Percentiles rank a stretch among this genome's conserved stretches.
These are phyloP conservation scores for Brettanomyces naardenensis DNA, from an alignment of 805 yeast species.

Conservation along the genomic window DNA sequence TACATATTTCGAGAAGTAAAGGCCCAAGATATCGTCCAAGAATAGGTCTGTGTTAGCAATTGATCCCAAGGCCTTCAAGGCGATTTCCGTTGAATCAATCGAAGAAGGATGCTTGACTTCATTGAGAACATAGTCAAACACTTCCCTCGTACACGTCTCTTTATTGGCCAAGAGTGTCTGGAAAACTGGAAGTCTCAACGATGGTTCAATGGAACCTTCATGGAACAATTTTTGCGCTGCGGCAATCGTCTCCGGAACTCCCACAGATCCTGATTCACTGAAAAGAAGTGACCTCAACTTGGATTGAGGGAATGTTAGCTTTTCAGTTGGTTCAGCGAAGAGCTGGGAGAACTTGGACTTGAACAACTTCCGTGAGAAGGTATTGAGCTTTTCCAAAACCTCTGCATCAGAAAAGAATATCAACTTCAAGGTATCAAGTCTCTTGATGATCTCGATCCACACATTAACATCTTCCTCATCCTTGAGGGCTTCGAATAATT, in stretches of 20 bases:
- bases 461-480: slow-evolving; percentile 36
- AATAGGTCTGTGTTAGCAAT: slow-evolving; percentile 27
- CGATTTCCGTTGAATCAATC: slow-evolving; percentile 52
- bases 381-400: slow-evolving; percentile 19
- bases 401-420: slow-evolving; percentile 31
- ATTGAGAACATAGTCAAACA: slow-evolving; percentile 33
- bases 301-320: slow-evolving; percentile 18
- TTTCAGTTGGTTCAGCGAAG: slow-evolving; percentile 8
- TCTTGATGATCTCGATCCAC: slow-evolving; percentile 45
- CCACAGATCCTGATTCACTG: slow-evolving; percentile 31
- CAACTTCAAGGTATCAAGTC: slow-evolving; percentile 28
- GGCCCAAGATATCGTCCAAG: slow-evolving; percentile 30
- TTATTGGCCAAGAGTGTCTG: slow-evolving; percentile 34
- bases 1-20: slow-evolving; percentile 35
- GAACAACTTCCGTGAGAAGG: slow-evolving; percentile 28
- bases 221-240: slow-evolving; percentile 9
- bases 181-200: slow-evolving; percentile 36
- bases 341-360: slow-evolving; percentile 22
- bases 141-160: slow-evolving; percentile 23
- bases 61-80: slow-evolving; percentile 47
- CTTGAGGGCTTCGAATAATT: slow-evolving; percentile 29
- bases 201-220: slow-evolving; percentile 24
- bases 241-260: slow-evolving; percentile 29
- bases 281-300: slow-evolving; percentile 32
- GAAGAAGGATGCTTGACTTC: slow-evolving; percentile 45